Base-by-base conservation (phyloP, 1,284 basidiomycete species). In the Mycena sp. region DNA sequence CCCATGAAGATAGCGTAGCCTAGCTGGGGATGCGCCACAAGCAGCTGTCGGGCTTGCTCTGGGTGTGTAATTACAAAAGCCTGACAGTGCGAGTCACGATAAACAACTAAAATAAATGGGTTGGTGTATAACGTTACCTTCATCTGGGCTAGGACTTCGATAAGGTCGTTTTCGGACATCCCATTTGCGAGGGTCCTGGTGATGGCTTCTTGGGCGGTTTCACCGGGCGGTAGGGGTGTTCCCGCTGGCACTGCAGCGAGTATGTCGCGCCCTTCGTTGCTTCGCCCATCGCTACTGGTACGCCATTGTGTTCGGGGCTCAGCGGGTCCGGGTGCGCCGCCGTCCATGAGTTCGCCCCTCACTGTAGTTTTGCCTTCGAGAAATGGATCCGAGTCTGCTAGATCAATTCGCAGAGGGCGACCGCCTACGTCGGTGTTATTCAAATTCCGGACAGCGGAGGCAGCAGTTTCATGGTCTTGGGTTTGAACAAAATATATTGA, bases 1-100 rank as follows among this genome's bases (percentile, higher is more conserved):
- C 95, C 93, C 80, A 99, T 97, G 81, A 99, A 99, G 19, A 99
- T 85, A 1, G 97, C 97, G 74, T 99, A 99, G 2, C 95, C 91
- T 17, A 98, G 85, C 78, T 99, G 97, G 16, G 98, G 97, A 71
- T 98, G 92, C 9, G 87, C 82, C 10, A 88, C 81, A 32, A 99
- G 85, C 35, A 99, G 80, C 4, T 86, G 81, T 49, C 90, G 84
- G 32, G 97, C 96, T 78, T 96, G 92, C 43, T 98, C 96, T 3
- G 96, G 95, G 66, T 95, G 92, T 0, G 90, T 93, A 26, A 94
- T 90, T 28, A 98, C 91, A 72, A 98, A 95, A 2, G 91, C 90
- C 93, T 96, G 74, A 45, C 63, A 43, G 54, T 35, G 54, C 32
- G 7, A 52, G 48, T 50, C 29, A 37, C 43, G 58, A 66, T 40